Percentiles rank a stretch among this genome's conserved stretches.
Evolutionary conservation across 192 early-diverging fungal genomes (phyloP).

Genomic region (Coemansia biformis): DNA sequence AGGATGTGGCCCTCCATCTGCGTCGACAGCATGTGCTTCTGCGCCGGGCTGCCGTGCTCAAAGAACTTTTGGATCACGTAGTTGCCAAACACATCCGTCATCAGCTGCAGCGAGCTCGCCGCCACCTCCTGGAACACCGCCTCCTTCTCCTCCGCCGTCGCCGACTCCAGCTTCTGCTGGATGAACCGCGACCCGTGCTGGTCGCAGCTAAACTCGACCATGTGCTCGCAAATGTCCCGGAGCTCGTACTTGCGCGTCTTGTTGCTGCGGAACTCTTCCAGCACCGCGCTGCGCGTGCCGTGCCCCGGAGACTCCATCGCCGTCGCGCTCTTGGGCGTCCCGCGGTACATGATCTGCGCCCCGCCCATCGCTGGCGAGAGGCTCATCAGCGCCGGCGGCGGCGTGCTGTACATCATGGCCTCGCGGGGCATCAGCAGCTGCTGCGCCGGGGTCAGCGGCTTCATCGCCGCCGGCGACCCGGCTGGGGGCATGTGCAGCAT

Average conservation of each 20-base stretch:
- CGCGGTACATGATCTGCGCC: constrained; percentile 29
- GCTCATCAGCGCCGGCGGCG: constrained; percentile 35
- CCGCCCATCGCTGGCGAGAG: constrained; percentile 18
- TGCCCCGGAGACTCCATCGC: constrained; percentile 50
- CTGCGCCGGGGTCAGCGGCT: constrained; percentile 16
- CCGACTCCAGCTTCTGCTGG: constrained; percentile 96
- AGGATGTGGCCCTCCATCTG: constrained; percentile 97
- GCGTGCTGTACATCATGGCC: constrained; percentile 43
- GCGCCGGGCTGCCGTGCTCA: constrained; percentile 92
- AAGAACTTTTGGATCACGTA: constrained; percentile 99
- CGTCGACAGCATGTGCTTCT: constrained; percentile 87
- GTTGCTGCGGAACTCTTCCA: constrained; percentile 97
- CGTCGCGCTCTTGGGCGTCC: constrained; percentile 23
- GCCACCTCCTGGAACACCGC: constrained; percentile 95
- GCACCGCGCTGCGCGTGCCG: constrained; percentile 70
- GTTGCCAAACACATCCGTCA: constrained; percentile 99
- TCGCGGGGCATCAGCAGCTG: constrained; percentile 22
- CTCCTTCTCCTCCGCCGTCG: constrained; percentile 89
- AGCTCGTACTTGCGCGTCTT: constrained; percentile 97
- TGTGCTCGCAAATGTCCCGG: constrained; percentile 86
- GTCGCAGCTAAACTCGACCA: constrained; percentile 98
- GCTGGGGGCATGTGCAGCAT: constrained; percentile 25
- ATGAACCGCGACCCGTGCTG: constrained; percentile 99
- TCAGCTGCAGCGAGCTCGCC: constrained; percentile 84
- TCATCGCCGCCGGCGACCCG: not conserved